Evolutionary conservation across 768 basidiomycete genomes (phyloP), one percentile per base, ranked within the genome.

Genomic region (Lenzites betulinus): DNA sequence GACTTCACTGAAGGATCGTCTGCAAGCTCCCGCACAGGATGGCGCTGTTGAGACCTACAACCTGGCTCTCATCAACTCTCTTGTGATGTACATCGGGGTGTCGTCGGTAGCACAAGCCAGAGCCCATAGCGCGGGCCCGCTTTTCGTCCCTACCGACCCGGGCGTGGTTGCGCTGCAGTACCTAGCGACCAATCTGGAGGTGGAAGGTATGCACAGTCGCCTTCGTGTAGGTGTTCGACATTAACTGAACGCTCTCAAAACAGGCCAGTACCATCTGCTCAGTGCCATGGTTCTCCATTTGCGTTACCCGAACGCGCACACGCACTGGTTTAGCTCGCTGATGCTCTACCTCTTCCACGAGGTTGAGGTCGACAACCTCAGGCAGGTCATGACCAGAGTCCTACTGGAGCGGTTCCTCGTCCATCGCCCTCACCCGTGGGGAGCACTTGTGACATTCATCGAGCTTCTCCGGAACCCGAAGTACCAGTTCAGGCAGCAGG

Each of bases 281-380:
- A 93, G 88, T 67, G 87, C 95, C n/a, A 88, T 96, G 73, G 90
- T 93, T 44, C 84, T 95, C 67, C 96, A 98, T 72, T 79, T 99
- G 64, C 92, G 97, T 69, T 98, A 96, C 81, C 96, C 97, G 33
- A 97, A 95, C 69, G 92, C 95, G 11, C 97, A 99, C 80, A 99
- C 96, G 51, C 90, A 93, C 74, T 99, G 95, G 94, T 98, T 96
- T 82, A 92, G 90, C 72, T 90, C 88, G 46, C 82, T 98, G 64
- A 78, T 98, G 54, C 83, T 98, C 53, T 85, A 94, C 72, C 83
- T 96, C 44, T 98, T 98, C 78, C 69, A 79, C 51, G 90, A 94
- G 70, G 82, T 90, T 62, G 84, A 86, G 69, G 85, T 86, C 61
- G 90, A 90, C 58, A 83, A 82, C 44, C 88, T 91, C 79, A 81